phyloP scores from a whole-genome alignment of 805 yeast genomes.

The Peterozyma toletana region DNA sequence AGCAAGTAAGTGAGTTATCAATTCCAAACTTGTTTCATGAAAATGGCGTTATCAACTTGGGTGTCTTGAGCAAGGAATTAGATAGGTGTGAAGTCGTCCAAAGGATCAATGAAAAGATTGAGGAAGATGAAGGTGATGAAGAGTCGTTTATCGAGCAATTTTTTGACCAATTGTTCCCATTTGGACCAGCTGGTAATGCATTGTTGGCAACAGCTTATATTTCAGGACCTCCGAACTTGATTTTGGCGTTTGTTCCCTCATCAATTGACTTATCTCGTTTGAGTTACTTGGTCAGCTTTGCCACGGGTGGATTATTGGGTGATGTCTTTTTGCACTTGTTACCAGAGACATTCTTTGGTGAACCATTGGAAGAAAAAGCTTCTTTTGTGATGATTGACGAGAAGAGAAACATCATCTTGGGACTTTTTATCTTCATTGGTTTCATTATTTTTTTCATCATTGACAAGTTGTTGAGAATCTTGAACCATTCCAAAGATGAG shows the following conservation, averaged over 20 bases:
- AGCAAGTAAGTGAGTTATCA: too few species aligned
- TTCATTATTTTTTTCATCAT: slow-evolving; percentile 52
- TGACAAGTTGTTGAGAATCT: slow-evolving; percentile 52
- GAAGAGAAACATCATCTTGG: slow-evolving; percentile 38
- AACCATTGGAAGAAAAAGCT: slow-evolving; percentile 29
- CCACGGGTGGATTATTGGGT: slow-evolving; percentile 70
- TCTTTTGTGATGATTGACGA: slow-evolving; percentile 45
- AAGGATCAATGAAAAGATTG: slow-evolving; percentile 22
- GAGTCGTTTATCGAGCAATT: slow-evolving; percentile 26
- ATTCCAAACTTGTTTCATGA: slow-evolving; percentile 18
- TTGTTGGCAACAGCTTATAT: slow-evolving; percentile 56
- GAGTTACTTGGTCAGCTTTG: slow-evolving; percentile 57
- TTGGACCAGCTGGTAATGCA: slow-evolving; percentile 56
- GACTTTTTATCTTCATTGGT: slow-evolving; percentile 53
- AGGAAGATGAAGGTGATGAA: slow-evolving; percentile 7
- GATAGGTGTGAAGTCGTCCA: slow-evolving; percentile 31
- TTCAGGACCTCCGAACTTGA: slow-evolving; percentile 56
- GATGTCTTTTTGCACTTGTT: slow-evolving; percentile 67
- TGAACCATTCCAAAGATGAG: slow-evolving; percentile 28
- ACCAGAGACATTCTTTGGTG: slow-evolving; percentile 61
- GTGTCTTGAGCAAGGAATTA: slow-evolving; percentile 21
- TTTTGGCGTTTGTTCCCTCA: slow-evolving; percentile 51
- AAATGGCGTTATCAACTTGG: slow-evolving; percentile 36
- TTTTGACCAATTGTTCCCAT: slow-evolving; percentile 38
- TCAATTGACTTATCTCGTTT: slow-evolving; percentile 43